Evolutionary conservation across 148 eudicot species (phyloP).

Genomic region (Rhododendron williamsianum): DNA sequence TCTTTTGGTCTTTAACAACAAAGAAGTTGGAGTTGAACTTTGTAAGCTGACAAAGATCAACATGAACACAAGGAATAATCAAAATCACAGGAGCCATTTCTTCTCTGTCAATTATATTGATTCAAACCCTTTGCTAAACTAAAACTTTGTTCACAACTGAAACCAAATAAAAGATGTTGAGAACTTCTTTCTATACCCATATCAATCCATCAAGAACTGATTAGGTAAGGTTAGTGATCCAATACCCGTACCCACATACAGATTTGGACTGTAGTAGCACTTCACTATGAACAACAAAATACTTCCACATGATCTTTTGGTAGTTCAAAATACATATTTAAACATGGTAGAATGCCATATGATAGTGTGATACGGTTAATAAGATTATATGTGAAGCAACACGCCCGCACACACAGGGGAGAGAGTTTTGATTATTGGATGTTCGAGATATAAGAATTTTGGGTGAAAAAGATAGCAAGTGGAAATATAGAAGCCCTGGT

Average conservation of each 20-base stretch:
- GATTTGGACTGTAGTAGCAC: background rate
- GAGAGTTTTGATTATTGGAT: background rate
- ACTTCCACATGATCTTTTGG: background rate
- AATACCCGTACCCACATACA: background rate
- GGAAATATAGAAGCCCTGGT: background rate
- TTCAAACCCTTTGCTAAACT: background rate
- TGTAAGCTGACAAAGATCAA: conserved; percentile 34
- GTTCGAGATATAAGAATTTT: background rate
- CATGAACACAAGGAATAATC: conserved; percentile 16
- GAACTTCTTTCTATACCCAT: background rate
- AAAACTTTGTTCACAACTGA: background rate
- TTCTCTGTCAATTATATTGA: background rate
- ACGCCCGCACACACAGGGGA: background rate
- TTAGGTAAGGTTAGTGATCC: background rate
- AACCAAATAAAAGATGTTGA: background rate
- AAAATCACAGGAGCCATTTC: background rate
- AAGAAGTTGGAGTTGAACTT: conserved; percentile 38
- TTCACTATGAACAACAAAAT: background rate
- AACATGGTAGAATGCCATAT: background rate
- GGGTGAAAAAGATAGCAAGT: background rate
- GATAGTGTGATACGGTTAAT: background rate
- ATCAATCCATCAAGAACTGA: background rate
- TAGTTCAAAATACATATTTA: background rate
- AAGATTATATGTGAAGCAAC: background rate
- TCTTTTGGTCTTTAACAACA: conserved; percentile 46